These are phyloP conservation scores for Geosmithia putterillii DNA, from an alignment of 2,329 filamentous ascomycete genomes.

Conservation along the genomic window DNA sequence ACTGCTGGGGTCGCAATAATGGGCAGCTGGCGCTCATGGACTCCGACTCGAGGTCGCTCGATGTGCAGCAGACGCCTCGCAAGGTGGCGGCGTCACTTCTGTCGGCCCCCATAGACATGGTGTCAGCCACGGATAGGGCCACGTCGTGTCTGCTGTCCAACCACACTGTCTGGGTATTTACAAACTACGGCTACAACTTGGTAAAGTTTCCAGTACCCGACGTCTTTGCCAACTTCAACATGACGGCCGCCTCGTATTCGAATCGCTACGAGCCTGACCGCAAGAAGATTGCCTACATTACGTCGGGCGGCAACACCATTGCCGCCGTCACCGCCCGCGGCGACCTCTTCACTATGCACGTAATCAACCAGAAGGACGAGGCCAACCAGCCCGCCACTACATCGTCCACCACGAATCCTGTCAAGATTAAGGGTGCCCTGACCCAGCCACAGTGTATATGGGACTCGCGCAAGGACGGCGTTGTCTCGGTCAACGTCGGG, in stretches of 20 bases:
- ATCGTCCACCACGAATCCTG: slow-evolving; percentile 81
- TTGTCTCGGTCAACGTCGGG: slow-evolving; percentile 74
- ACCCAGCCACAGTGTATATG: slow-evolving; percentile 73
- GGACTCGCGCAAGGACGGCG: slow-evolving; percentile 79
- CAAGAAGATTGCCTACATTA: slow-evolving; percentile 63
- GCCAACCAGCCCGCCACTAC: slow-evolving; percentile 32
- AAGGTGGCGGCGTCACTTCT: slow-evolving; percentile 74
- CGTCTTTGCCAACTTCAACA: slow-evolving; percentile 56
- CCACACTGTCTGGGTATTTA: slow-evolving; percentile 84
- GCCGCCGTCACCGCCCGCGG: slow-evolving; percentile 75
- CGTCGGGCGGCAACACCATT: slow-evolving; percentile 81
- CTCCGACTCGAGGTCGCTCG: slow-evolving; percentile 82
- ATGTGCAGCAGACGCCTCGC: slow-evolving; percentile 69
- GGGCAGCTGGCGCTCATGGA: slow-evolving; percentile 91
- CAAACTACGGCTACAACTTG: slow-evolving; percentile 91
- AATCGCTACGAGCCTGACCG: slow-evolving; percentile 44
- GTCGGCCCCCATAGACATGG: slow-evolving; percentile 58
- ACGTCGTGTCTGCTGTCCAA: slow-evolving; percentile 79
- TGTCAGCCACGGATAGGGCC: slow-evolving; percentile 81
- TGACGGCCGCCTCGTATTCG: slow-evolving; percentile 45
- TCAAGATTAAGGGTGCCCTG: slow-evolving; percentile 75
- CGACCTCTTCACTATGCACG: slow-evolving; percentile 75
- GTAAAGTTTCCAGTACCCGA: slow-evolving; percentile 68
- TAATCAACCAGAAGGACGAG: slow-evolving; percentile 54
- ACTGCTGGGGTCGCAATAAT: slow-evolving; percentile 90